These are phyloP conservation scores for Peribolospora kevripleyi DNA, from an alignment of 768 basidiomycete genomes.

Conservation along the genomic window DNA sequence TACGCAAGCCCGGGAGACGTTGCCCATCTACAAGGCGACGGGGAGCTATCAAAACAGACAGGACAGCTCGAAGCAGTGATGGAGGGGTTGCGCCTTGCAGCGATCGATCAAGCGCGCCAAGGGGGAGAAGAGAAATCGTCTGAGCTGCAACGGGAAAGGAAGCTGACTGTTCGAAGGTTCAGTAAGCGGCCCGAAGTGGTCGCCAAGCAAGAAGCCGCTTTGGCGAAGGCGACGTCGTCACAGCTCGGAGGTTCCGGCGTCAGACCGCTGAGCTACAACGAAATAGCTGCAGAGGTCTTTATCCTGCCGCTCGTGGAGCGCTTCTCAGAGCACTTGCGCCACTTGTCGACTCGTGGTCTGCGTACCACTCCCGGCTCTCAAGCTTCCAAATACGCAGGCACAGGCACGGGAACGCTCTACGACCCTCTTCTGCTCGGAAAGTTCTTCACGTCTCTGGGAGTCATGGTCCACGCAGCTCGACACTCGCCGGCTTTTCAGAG, in stretches of 20 bases:
- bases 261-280: conserved; percentile 5
- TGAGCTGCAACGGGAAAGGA: conserved; percentile 44
- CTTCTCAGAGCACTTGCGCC: conserved; percentile 86
- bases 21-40: conserved; percentile 10
- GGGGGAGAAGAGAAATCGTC: conserved; percentile 33
- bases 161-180: conserved; percentile 33
- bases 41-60: neutral
- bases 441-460: conserved; percentile 45
- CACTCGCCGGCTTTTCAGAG: conserved; percentile 59
- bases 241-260: conserved; percentile 5
- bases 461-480: conserved; percentile 59
- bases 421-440: conserved; percentile 52
- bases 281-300: conserved; percentile 61
- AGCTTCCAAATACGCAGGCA: conserved; percentile 30
- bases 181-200: neutral
- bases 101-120: conserved; percentile 38
- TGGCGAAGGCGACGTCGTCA: conserved; percentile 3
- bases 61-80: conserved; percentile 34
- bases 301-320: conserved; percentile 68
- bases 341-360: conserved; percentile 42
- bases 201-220: neutral
- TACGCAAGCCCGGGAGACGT: conserved; percentile 30
- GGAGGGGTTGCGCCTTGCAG: conserved; percentile 35
- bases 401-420: conserved; percentile 60
- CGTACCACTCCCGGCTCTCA: conserved; percentile 21